Percentiles rank a stretch among this genome's conserved stretches.
phyloP scores from a whole-genome alignment of 495 filamentous ascomycete species.

The Podospora pseudopauciseta region DNA sequence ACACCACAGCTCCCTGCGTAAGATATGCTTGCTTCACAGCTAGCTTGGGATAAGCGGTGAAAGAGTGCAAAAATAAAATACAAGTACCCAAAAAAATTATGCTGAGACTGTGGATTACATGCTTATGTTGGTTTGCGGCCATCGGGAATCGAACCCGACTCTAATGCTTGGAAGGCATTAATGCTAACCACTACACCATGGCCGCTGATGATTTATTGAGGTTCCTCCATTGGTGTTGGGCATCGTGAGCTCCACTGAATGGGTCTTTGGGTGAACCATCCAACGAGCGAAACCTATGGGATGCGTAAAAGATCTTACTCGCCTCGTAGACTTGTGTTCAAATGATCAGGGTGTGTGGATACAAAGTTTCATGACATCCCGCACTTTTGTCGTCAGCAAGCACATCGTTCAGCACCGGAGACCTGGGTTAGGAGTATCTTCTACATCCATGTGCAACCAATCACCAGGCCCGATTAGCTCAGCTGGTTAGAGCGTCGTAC shows the following conservation, averaged over 20 bases:
- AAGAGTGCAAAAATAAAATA: neutral
- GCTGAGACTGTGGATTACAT: neutral
- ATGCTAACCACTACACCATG: slow-evolving; percentile 7
- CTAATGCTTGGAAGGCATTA: slow-evolving; percentile 8
- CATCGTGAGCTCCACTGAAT: neutral
- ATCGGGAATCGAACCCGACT: slow-evolving; percentile 6
- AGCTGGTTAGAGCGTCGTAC: neutral
- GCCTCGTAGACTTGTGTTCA: too few relatives aligned
- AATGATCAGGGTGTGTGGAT: too few relatives aligned
- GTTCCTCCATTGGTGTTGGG: neutral
- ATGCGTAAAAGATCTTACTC: too few relatives aligned
- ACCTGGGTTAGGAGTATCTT: too few relatives aligned
- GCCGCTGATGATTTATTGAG: neutral
- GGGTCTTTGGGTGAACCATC: neutral
- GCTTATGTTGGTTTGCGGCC: neutral
- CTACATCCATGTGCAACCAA: neutral
- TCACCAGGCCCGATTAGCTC: neutral
- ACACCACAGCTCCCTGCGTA: neutral
- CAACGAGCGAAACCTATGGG: neutral
- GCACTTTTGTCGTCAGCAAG: too few relatives aligned
- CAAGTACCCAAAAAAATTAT: too few relatives aligned
- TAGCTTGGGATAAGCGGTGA: neutral
- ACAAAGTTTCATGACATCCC: too few relatives aligned
- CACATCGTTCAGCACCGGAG: too few relatives aligned
- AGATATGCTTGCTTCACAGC: neutral